Evolutionary conservation across 257 asterid species (phyloP).

Genomic region (Forsythia viridissima): DNA sequence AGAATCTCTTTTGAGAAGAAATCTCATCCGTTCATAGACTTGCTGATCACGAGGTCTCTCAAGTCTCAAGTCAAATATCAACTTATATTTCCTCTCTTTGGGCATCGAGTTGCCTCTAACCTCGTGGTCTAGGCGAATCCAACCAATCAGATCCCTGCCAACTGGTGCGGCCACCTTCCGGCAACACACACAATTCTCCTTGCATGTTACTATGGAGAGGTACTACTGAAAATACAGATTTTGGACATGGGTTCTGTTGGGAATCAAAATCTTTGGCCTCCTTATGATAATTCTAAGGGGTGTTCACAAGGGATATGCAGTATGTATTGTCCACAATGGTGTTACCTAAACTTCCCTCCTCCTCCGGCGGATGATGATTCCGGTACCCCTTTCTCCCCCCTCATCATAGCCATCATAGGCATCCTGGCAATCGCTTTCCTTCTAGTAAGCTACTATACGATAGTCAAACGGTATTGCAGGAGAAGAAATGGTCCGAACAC

Average conservation of each 20-base stretch:
- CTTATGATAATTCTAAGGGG: constrained; percentile 32
- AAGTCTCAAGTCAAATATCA: neutral
- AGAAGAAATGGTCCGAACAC: constrained; percentile 28
- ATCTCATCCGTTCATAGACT: neutral
- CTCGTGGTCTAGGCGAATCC: neutral
- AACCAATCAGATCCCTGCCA: neutral
- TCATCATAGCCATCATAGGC: constrained; percentile 50
- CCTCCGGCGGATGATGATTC: constrained; percentile 21
- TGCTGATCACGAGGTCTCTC: neutral
- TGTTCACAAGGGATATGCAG: constrained; percentile 39
- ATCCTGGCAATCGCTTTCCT: constrained; percentile 43
- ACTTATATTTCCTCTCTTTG: neutral
- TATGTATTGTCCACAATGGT: constrained; percentile 3
- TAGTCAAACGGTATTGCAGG: constrained; percentile 52
- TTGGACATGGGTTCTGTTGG: constrained; percentile 33
- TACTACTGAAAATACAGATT: neutral
- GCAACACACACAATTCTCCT: neutral
- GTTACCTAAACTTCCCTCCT: constrained; percentile 31
- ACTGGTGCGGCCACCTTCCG: neutral
- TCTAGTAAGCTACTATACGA: constrained; percentile 50
- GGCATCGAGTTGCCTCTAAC: neutral
- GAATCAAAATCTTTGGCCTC: constrained; percentile 33
- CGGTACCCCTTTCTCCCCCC: constrained; percentile 20
- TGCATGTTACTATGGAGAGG: neutral
- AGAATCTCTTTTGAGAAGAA: too few relatives aligned